Evolutionary conservation across 306 rosid species (phyloP).

Genomic region (Castanopsis chinensis): DNA sequence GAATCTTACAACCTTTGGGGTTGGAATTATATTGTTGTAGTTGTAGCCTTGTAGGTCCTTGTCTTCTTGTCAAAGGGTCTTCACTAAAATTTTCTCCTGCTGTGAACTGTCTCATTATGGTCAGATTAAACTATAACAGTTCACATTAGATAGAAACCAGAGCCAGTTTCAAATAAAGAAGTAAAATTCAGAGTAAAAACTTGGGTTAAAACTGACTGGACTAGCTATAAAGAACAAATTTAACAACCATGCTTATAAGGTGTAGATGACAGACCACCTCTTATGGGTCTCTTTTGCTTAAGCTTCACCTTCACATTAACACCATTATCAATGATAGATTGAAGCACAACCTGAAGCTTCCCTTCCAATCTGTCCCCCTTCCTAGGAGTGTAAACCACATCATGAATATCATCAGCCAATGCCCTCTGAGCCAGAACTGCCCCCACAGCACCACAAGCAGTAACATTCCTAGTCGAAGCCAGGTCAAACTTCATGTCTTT

Average conservation of each 20-base stretch:
- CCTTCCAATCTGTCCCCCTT: conserved; percentile 79
- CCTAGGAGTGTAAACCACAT: conserved; percentile 75
- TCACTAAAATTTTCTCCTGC: too few relatives aligned
- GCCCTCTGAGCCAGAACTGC: conserved; percentile 81
- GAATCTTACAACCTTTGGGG: too few relatives aligned
- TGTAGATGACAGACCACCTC: conserved; percentile 17
- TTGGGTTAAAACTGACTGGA: background rate
- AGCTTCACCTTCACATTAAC: conserved; percentile 64
- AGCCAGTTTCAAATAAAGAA: background rate
- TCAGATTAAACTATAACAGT: too few relatives aligned
- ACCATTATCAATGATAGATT: conserved; percentile 52
- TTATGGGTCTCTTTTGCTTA: conserved; percentile 56
- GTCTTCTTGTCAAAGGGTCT: too few relatives aligned
- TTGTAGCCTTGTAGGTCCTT: too few relatives aligned
- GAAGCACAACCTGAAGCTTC: conserved; percentile 57
- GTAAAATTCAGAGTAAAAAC: background rate
- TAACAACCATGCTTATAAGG: background rate
- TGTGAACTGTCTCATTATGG: too few relatives aligned
- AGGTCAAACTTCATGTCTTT: conserved; percentile 80
- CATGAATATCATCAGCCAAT: conserved; percentile 82
- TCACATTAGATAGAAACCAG: background rate
- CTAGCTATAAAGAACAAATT: background rate
- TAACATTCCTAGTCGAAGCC: conserved; percentile 60
- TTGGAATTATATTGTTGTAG: too few relatives aligned
- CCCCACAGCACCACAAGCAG: conserved; percentile 87